phyloP scores from a whole-genome alignment of 768 basidiomycete genomes.

The Mycena latifolia region DNA sequence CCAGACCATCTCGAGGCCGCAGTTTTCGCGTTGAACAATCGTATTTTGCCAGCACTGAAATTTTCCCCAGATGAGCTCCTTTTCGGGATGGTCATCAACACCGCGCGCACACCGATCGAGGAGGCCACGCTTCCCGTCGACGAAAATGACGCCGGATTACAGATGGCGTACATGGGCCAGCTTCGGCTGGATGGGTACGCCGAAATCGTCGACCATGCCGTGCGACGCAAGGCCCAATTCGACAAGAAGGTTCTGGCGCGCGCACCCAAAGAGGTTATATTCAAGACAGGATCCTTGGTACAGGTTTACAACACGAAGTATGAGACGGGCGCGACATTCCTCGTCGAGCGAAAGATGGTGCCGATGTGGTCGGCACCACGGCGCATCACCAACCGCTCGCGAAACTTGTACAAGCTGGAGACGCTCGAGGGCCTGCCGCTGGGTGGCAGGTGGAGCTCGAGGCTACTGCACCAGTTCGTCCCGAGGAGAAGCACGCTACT shows the following conservation, averaged over 20 bases:
- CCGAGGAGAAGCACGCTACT: slow-evolving; percentile 31
- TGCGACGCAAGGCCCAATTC: slow-evolving; percentile 36
- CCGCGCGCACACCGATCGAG: slow-evolving; percentile 7
- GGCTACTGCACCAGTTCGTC: slow-evolving; percentile 32
- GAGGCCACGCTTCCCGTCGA: slow-evolving; percentile 6
- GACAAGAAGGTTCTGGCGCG: slow-evolving; percentile 30
- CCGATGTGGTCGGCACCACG: slow-evolving; percentile 44
- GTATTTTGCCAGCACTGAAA: slow-evolving; percentile 11
- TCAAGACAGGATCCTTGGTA: slow-evolving; percentile 38
- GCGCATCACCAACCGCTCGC: slow-evolving; percentile 11
- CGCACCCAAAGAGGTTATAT: slow-evolving; percentile 33
- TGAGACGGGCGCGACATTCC: slow-evolving; percentile 21
- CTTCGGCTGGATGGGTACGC: slow-evolving; percentile 37
- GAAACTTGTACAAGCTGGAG: slow-evolving; percentile 38
- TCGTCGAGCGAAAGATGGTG: slow-evolving; percentile 37
- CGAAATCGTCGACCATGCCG: slow-evolving; percentile 30
- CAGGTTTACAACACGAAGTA: slow-evolving; percentile 29
- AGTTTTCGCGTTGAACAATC: slow-evolving; percentile 9
- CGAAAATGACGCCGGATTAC: slow-evolving; percentile 18
- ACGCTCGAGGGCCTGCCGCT: slow-evolving; percentile 31
- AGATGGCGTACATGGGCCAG: slow-evolving; percentile 40
- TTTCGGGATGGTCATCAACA: slow-evolving; percentile 8
- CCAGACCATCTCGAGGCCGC: slow-evolving; percentile 41
- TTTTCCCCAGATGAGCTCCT: slow-evolving; percentile 16
- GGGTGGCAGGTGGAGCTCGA: slow-evolving; percentile 26